Conservation (phyloP, 805 yeast genomes). For the Nakazawaea holstii region DNA sequence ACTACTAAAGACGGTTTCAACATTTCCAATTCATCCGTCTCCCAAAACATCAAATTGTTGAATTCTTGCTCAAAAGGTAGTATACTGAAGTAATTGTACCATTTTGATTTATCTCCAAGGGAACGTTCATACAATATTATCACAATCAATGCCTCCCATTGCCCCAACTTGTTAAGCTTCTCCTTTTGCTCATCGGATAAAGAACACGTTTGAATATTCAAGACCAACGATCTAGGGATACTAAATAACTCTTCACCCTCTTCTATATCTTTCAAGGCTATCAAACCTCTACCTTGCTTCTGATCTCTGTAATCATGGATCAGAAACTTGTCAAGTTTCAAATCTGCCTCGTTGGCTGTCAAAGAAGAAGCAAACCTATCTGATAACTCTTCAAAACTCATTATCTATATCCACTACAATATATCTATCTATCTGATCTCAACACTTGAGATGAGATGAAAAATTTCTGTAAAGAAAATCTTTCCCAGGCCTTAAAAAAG, state of each 20-base stretch:
- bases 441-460: slow-evolving; percentile 3
- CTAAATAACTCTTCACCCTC: slow-evolving; percentile 62
- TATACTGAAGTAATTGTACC: slow-evolving; percentile 69
- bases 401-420: not conserved
- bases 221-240: slow-evolving; percentile 53
- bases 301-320: slow-evolving; percentile 54
- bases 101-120: slow-evolving; percentile 41
- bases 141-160: slow-evolving; percentile 78
- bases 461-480: not conserved
- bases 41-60: slow-evolving; percentile 80
- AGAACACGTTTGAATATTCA: slow-evolving; percentile 57
- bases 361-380: slow-evolving; percentile 42
- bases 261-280: slow-evolving; percentile 56
- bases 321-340: slow-evolving; percentile 48
- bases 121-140: slow-evolving; percentile 58
- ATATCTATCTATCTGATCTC: too few relatives aligned
- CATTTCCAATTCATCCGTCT: slow-evolving; percentile 44
- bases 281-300: slow-evolving; percentile 74
- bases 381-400: slow-evolving; percentile 28
- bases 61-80: slow-evolving; percentile 50
- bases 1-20: slow-evolving; percentile 69
- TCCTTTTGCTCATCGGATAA: slow-evolving; percentile 29
- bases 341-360: slow-evolving; percentile 29
- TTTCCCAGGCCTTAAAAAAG: not conserved
- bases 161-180: slow-evolving; percentile 38